Evolutionary conservation across 2,329 filamentous ascomycete species (phyloP).

Genomic region (Aspergillus aculeatus): DNA sequence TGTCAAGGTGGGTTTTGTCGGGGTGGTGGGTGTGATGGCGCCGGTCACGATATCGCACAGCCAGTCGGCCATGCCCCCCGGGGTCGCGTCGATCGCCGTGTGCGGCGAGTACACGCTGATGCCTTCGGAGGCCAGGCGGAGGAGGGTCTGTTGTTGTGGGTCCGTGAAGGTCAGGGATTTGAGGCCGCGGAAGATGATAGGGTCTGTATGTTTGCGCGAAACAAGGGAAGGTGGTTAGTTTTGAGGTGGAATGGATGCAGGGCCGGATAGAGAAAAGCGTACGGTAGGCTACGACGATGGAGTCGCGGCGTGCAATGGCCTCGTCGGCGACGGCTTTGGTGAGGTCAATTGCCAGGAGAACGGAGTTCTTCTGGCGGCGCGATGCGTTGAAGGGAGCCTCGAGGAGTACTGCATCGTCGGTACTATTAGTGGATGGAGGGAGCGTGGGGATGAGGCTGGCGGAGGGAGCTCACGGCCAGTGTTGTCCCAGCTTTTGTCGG

Average conservation of each 20-base stretch:
- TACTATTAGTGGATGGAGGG: neutral
- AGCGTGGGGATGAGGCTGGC: neutral
- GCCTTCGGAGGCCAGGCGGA: constrained; percentile 77
- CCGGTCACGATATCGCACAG: constrained; percentile 80
- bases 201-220: constrained; percentile 57
- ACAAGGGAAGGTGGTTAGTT: neutral
- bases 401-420: constrained; percentile 56
- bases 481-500: constrained; percentile 92
- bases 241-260: neutral
- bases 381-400: constrained; percentile 64
- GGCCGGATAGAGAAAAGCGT: constrained; percentile 28
- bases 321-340: constrained; percentile 87
- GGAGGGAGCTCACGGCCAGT: constrained; percentile 63
- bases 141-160: constrained; percentile 79
- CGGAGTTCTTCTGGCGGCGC: constrained; percentile 61
- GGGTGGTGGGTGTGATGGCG: constrained; percentile 20
- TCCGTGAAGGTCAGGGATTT: constrained; percentile 84
- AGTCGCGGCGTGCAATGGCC: constrained; percentile 73
- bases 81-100: constrained; percentile 86
- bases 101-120: constrained; percentile 96
- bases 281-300: constrained; percentile 89
- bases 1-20: constrained; percentile 10
- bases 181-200: constrained; percentile 91
- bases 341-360: constrained; percentile 84
- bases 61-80: constrained; percentile 88